Percentiles rank a stretch among this genome's conserved stretches.
phyloP scores from a whole-genome alignment of 441 rosid genomes.

The Gossypium davidsonii region DNA sequence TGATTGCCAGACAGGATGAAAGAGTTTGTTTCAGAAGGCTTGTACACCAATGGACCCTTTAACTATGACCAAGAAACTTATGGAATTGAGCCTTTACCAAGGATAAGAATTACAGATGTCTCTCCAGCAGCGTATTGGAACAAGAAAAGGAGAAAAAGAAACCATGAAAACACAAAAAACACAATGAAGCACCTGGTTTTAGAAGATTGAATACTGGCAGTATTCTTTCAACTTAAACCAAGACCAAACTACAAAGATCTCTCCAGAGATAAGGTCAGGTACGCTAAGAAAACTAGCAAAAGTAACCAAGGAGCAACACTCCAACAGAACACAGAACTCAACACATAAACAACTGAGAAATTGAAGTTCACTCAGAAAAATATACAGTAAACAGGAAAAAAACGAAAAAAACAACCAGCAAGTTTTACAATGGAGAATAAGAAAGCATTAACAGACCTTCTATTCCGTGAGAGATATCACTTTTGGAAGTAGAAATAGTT shows the following conservation, averaged over 20 bases:
- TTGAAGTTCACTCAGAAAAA: neutral
- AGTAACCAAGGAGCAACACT: neutral
- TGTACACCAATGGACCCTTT: neutral
- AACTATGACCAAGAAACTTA: neutral
- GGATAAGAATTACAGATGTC: neutral
- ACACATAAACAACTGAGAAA: neutral
- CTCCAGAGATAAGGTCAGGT: neutral
- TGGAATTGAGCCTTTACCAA: neutral
- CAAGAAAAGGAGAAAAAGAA: neutral
- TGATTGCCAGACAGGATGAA: neutral
- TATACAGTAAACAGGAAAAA: neutral
- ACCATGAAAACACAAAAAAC: neutral
- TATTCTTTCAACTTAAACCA: neutral
- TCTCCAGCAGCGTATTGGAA: neutral
- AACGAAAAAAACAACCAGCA: neutral
- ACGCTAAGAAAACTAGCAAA: neutral
- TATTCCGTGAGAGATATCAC: slow-evolving; percentile 33
- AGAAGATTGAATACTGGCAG: neutral
- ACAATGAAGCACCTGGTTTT: neutral
- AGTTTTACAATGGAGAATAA: neutral
- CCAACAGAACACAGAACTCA: neutral
- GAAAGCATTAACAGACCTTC: slow-evolving; percentile 46
- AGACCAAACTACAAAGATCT: neutral
- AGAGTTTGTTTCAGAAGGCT: neutral
- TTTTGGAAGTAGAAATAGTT: slow-evolving; percentile 68